Evolutionary conservation across 768 basidiomycete genomes (phyloP), one percentile per base, ranked within the genome.

Genomic region (Boletus pseudo-olivaceus): DNA sequence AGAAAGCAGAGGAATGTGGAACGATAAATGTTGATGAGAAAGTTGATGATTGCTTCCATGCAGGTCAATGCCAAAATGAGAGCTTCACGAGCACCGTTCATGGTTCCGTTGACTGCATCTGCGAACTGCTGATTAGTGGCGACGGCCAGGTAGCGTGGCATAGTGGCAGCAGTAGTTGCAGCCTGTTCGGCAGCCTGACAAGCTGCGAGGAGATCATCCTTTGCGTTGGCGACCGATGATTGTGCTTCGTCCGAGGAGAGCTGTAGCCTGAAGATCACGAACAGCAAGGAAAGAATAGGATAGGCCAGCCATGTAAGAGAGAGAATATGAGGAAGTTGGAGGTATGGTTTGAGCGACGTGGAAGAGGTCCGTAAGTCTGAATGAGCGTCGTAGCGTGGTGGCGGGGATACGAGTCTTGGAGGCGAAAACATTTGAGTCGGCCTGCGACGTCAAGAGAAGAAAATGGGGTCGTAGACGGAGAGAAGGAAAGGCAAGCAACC

Each of bases 1-100:
- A 97, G 74, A 61, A 97, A 93, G 70, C 96, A 99, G 49, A 99
- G 79, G 64, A 96, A 86, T 4, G 95, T 90, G 4, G 93, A 95
- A 38, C 94, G 87, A 67, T 97, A 98, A 43, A 87, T 82, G 72
- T 93, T 88, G 59, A 98, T 82, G 59, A 97, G 81, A 71, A 98
- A 98, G 63, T 90, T 93, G 72, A 94, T 86, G 63, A 95, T 81
- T 1, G 78, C 84, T 67, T 97, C 92, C 82, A 96, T 87, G 35
- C 85, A 76, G 0, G 90, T 96, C 52, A 98, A 74, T 3, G 90
- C 73, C 38, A 91, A 73, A 34, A 88, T 74, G 49, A 97, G 78
- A 7, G 87, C 80, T 10, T 77, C 83, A 20, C 90, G 86, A 17
- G 93, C 87, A 23, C 79, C 90, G 51, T 86, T 77, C 71, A 97